Conservation (phyloP, 257 asterid species). For the Pogostemon cablin region DNA sequence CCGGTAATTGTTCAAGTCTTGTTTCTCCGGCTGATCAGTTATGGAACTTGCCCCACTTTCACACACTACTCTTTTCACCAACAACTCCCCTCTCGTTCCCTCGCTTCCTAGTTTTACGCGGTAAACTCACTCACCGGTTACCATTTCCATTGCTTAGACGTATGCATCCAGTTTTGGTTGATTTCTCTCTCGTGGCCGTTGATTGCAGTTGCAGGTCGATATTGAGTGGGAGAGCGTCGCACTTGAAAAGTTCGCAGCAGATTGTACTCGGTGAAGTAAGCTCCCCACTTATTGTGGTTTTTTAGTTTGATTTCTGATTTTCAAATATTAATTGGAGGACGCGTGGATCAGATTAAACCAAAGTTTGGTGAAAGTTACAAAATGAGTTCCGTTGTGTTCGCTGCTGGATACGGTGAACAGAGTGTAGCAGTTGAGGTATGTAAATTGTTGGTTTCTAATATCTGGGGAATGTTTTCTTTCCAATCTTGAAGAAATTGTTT, state of each 20-base stretch:
- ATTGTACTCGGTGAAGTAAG: conserved; percentile 38
- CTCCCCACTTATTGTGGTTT: conserved; percentile 3
- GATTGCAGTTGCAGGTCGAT: conserved; percentile 33
- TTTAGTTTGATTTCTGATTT: not conserved
- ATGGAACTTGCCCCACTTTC: conserved; percentile 32
- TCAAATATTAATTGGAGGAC: conserved; percentile 18
- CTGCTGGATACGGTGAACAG: conserved; percentile 45
- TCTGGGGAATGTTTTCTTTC: not conserved
- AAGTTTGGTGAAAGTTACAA: conserved; percentile 12
- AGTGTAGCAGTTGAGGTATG: conserved; percentile 46
- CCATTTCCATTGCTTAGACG: conserved; percentile 1
- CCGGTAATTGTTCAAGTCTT: not conserved
- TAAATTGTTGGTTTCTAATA: conserved; percentile 7
- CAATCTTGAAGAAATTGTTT: conserved; percentile 1
- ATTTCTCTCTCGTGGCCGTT: conserved; percentile 6
- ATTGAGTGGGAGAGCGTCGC: conserved; percentile 30
- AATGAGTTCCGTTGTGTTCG: conserved; percentile 30
- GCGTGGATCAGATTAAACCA: conserved; percentile 36
- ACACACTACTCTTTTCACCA: conserved; percentile 33
- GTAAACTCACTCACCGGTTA: conserved; percentile 22
- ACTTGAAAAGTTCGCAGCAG: conserved; percentile 23
- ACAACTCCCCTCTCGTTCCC: conserved; percentile 33
- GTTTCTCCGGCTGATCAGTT: conserved; percentile 4
- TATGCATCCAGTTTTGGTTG: conserved; percentile 9
- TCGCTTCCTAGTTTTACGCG: conserved; percentile 28